Base-by-base conservation (phyloP, 495 filamentous ascomycete species). In the Aspergillus saccharolyticus region DNA sequence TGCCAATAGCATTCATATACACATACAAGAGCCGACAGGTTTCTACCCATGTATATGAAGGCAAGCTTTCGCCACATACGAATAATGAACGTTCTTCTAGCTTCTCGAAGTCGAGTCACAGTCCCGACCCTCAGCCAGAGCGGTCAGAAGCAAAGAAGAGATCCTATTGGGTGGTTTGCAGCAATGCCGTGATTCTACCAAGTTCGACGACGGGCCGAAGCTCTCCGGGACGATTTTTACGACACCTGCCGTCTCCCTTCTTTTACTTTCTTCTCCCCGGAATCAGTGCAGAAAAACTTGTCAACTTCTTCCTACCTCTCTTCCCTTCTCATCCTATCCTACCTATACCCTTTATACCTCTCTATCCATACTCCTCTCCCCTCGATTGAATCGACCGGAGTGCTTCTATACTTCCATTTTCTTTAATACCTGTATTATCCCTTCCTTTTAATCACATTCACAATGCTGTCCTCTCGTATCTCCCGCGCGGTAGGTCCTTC, bases 401-500 rank as follows among this genome's bases (percentile, higher is more conserved):
- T 66, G 33, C 59, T 57, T 17, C 30, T 60, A 64, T 61, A 57
- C 15, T 59, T 58, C 59, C 61, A 65, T 65, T 69, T 63, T 9
- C 33, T 62, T 63, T 64, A 61, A 67, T 75, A 71, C 63, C 56
- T 68, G 67, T 72, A 65, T 72, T 72, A 68, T 63, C 68, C 66
- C 60, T 55, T 58, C 53, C 44, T 69, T 69, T 63, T 67, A 63
- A 56, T 63, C 60, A 47, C 59, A 61, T 24, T 62, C 66, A 80
- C 70, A 72, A 84, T 83, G 80, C 68, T 84, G 63, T 72, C 80
- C 62, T 80, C 77, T 63, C 80, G 76, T 70, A 68, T 83, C 59
- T 74, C 75, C 63, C 76, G 78, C 78, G 86, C 82, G 75, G 91
- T 96, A 86, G 79, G 86, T 84, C n/a, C n/a, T 72, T 67, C 70